Conservation (phyloP, 768 basidiomycete species). For the Panellus pusillus region DNA sequence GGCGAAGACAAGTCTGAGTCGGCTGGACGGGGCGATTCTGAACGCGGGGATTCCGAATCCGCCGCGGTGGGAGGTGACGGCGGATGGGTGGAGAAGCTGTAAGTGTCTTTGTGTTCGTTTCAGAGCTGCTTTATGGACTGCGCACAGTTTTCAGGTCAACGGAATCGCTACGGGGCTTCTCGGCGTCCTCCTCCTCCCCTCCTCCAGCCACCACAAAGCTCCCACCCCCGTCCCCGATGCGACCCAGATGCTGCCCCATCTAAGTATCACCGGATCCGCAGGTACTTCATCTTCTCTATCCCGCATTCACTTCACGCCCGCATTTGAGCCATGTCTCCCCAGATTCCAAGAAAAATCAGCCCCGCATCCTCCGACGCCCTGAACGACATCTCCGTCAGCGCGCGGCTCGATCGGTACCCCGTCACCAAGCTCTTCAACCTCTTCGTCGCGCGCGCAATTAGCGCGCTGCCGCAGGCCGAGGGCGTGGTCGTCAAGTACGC, state of each 20-base stretch:
- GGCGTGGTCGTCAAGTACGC: constrained; percentile 11
- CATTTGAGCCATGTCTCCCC: not conserved
- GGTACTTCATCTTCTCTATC: not conserved
- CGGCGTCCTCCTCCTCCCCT: constrained; percentile 3
- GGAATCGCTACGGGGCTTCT: constrained; percentile 3
- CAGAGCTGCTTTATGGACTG: not conserved
- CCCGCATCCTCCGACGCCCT: not conserved
- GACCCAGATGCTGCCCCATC: not conserved
- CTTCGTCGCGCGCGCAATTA: not conserved
- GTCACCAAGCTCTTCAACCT: constrained; percentile 5
- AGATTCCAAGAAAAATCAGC: not conserved
- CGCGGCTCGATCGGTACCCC: not conserved
- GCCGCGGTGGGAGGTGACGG: constrained; percentile 16
- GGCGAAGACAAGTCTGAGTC: constrained; percentile 22
- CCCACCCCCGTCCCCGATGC: not conserved
- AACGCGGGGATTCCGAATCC: constrained; percentile 26
- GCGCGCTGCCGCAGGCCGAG: not conserved
- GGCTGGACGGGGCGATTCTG: constrained; percentile 30
- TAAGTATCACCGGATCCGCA: constrained; percentile 8
- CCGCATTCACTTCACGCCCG: not conserved
- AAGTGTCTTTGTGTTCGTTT: constrained; percentile 3
- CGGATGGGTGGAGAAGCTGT: constrained; percentile 36
- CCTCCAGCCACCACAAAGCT: not conserved
- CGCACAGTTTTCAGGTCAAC: constrained; percentile 13
- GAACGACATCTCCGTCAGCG: not conserved